These are phyloP conservation scores for Silene coronaria DNA, from an alignment of 179 eudicot species.

Conservation along the genomic window DNA sequence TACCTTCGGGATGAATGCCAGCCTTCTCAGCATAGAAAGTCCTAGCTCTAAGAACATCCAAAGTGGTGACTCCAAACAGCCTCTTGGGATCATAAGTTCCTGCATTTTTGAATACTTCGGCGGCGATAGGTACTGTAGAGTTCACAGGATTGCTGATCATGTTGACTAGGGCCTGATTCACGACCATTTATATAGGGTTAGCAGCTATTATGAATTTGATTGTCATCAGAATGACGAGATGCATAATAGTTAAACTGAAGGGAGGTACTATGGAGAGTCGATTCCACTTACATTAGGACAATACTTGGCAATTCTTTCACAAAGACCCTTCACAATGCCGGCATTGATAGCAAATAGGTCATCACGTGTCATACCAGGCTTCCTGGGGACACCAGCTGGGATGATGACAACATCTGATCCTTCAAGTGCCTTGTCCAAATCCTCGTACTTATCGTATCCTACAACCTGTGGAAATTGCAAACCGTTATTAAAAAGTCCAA, in stretches of 20 bases:
- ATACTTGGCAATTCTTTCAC: constrained; percentile 70
- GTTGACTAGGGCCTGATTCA: constrained; percentile 70
- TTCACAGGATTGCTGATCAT: constrained; percentile 98
- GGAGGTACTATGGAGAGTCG: background rate
- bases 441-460: constrained; percentile 21
- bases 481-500: background rate
- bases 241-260: background rate
- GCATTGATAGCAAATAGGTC: constrained; percentile 97
- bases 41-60: constrained; percentile 91
- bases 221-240: background rate
- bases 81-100: constrained; percentile 85
- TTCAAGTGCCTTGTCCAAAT: constrained; percentile 69
- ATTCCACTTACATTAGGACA: constrained; percentile 65
- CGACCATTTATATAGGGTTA: constrained; percentile 1
- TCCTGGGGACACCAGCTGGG: constrained; percentile 98
- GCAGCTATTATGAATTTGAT: background rate
- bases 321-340: constrained; percentile 74
- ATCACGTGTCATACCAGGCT: constrained; percentile 97
- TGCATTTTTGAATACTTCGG: constrained; percentile 88
- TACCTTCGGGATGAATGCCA: constrained; percentile 71
- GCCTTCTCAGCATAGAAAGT: constrained; percentile 92
- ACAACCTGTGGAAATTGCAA: constrained; percentile 17
- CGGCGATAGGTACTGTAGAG: constrained; percentile 93
- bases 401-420: constrained; percentile 86
- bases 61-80: constrained; percentile 92